Evolutionary conservation across 495 filamentous ascomycete species (phyloP).

Genomic region (Melanomma pulvis-pyrius): DNA sequence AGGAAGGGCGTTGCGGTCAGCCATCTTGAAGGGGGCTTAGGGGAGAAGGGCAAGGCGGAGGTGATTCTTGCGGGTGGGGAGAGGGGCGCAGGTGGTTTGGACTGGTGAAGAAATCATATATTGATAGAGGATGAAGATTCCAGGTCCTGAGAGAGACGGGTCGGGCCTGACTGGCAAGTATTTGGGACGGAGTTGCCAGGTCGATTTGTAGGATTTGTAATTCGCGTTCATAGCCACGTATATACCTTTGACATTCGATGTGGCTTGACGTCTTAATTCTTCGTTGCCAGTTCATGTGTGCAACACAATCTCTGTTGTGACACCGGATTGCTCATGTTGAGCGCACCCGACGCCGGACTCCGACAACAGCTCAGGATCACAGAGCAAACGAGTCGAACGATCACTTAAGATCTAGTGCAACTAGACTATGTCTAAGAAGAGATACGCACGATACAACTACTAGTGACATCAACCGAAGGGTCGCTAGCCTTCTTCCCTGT

Average conservation of each 20-base stretch:
- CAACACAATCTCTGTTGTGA: conserved; percentile 1
- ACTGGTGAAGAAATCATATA: conserved; percentile 58
- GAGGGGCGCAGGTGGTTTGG: conserved; percentile 59
- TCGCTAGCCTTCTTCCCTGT: too few relatives aligned
- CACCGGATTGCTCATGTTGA: background rate
- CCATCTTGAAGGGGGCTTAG: conserved; percentile 49
- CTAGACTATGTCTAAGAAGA: too few relatives aligned
- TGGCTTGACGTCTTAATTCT: background rate
- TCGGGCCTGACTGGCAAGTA: too few relatives aligned
- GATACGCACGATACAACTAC: too few relatives aligned
- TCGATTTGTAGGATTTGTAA: background rate
- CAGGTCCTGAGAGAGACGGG: too few relatives aligned
- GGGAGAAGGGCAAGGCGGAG: conserved; percentile 51
- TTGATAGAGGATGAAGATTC: background rate
- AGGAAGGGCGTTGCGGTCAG: conserved; percentile 58
- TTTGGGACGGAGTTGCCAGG: background rate
- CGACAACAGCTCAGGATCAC: background rate
- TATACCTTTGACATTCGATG: background rate
- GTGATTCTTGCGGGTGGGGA: conserved; percentile 51
- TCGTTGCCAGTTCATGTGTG: background rate
- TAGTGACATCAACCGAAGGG: too few relatives aligned
- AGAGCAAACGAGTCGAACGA: background rate
- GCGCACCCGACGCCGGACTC: background rate
- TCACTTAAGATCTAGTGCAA: background rate
- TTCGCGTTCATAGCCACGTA: background rate